phyloP scores from a whole-genome alignment of 2,329 filamentous ascomycete species.

The Aspergillus fumigatiaffinis region DNA sequence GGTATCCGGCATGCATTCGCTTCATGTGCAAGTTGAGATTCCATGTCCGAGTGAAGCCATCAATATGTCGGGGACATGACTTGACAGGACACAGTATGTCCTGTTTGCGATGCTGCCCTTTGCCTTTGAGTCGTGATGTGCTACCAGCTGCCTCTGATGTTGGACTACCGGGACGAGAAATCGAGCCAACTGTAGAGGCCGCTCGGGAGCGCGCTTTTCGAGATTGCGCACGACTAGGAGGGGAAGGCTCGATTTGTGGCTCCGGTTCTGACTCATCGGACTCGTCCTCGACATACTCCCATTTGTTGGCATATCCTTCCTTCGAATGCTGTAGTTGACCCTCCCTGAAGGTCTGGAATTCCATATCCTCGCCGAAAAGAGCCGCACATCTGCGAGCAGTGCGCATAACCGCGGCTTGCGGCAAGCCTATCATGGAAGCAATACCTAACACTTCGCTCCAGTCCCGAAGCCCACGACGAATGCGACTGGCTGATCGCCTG shows the following conservation, averaged over 20 bases:
- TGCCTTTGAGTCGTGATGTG: conserved; percentile 12
- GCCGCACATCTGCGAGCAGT: conserved; percentile 69
- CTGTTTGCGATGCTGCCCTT: conserved; percentile 24
- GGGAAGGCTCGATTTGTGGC: neutral
- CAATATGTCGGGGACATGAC: conserved; percentile 23
- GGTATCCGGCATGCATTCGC: conserved; percentile 26
- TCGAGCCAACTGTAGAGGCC: conserved; percentile 8
- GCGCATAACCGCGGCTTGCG: conserved; percentile 60
- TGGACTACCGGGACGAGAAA: conserved; percentile 10
- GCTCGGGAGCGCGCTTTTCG: conserved; percentile 7
- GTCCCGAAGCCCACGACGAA: conserved; percentile 53
- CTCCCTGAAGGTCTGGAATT: conserved; percentile 55
- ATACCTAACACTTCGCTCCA: conserved; percentile 84
- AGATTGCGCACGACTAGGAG: conserved; percentile 4
- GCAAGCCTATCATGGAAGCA: conserved; percentile 70
- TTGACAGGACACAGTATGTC: conserved; percentile 30
- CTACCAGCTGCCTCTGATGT: conserved; percentile 5
- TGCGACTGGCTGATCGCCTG: conserved; percentile 6
- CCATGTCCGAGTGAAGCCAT: conserved; percentile 36
- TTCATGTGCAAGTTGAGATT: conserved; percentile 36
- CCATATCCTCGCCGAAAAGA: conserved; percentile 71
- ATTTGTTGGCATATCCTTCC: conserved; percentile 17
- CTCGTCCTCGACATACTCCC: conserved; percentile 33
- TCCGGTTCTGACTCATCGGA: conserved; percentile 16
- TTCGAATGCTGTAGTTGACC: conserved; percentile 17